Conservation (phyloP, 768 basidiomycete species). For the Leccinellum albellum region DNA sequence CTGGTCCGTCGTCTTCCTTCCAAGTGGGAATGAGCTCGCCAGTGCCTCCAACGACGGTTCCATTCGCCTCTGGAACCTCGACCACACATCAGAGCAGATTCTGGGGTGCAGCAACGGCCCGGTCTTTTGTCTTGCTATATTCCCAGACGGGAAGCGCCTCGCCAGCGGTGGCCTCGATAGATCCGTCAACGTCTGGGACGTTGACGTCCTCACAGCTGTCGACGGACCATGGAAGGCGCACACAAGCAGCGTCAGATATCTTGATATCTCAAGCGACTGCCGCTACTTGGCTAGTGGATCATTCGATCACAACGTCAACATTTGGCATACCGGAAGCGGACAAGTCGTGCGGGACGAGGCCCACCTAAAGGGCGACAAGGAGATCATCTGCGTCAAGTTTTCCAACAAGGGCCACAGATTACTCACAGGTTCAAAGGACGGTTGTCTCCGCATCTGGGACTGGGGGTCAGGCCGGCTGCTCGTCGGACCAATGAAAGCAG, state of each 20-base stretch:
- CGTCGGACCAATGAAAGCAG: constrained; percentile 23
- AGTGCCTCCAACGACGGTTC: constrained; percentile 31
- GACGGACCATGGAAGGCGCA: constrained; percentile 24
- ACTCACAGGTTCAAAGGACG: constrained; percentile 29
- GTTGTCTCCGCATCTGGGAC: constrained; percentile 29
- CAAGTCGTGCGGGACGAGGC: constrained; percentile 21
- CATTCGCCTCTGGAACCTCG: constrained; percentile 29
- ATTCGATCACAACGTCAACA: constrained; percentile 30
- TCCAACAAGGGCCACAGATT: constrained; percentile 21
- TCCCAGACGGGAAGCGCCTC: constrained; percentile 25
- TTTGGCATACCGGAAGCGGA: constrained; percentile 29
- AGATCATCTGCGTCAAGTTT: constrained; percentile 30
- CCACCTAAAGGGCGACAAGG: constrained; percentile 19
- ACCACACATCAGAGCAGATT: constrained; percentile 23
- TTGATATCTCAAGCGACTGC: constrained; percentile 27
- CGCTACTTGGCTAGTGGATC: constrained; percentile 29
- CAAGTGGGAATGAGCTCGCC: constrained; percentile 20
- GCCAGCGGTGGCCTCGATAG: constrained; percentile 31
- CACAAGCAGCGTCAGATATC: constrained; percentile 26
- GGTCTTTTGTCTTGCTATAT: constrained; percentile 25
- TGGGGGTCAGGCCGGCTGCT: constrained; percentile 25
- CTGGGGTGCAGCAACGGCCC: constrained; percentile 19
- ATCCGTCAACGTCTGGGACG: constrained; percentile 29
- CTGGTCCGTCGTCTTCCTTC: constrained; percentile 29
- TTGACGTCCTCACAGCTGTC: constrained; percentile 16